phyloP scores from a whole-genome alignment of 495 filamentous ascomycete species.

The Staphylotrichum tortipilum region DNA sequence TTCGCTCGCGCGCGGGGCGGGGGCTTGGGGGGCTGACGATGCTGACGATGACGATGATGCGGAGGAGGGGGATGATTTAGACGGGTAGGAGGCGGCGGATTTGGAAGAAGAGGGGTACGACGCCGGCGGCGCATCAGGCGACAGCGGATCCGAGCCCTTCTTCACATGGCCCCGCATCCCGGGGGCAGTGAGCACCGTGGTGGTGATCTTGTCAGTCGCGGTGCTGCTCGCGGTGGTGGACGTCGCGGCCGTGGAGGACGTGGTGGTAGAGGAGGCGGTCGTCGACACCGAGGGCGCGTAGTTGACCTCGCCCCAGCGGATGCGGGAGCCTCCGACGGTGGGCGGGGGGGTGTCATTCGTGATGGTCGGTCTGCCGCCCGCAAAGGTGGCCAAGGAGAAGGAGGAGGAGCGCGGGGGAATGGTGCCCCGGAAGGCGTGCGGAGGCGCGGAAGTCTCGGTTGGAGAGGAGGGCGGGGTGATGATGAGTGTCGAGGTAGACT shows the following conservation, averaged over 20 bases:
- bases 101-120: not conserved
- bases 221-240: not conserved
- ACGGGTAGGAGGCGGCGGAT: no score
- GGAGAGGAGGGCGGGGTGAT: constrained; percentile 14
- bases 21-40: no score
- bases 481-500: constrained; percentile 1
- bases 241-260: not conserved
- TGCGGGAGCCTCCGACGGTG: no score
- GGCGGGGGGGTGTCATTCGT: not conserved
- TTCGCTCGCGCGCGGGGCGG: no score
- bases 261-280: not conserved
- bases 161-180: not conserved
- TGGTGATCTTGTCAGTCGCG: no score
- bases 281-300: not conserved
- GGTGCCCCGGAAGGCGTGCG: not conserved
- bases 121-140: not conserved
- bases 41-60: no score
- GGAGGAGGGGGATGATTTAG: no score
- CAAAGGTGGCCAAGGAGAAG: no score
- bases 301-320: constrained; percentile 7
- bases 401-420: not conserved
- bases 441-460: not conserved
- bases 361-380: no score
- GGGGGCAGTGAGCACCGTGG: no score
- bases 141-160: not conserved